Evolutionary conservation across 2,329 filamentous ascomycete genomes (phyloP), one percentile per base, ranked within the genome.

Genomic region (Fusarium fujikuroi): DNA sequence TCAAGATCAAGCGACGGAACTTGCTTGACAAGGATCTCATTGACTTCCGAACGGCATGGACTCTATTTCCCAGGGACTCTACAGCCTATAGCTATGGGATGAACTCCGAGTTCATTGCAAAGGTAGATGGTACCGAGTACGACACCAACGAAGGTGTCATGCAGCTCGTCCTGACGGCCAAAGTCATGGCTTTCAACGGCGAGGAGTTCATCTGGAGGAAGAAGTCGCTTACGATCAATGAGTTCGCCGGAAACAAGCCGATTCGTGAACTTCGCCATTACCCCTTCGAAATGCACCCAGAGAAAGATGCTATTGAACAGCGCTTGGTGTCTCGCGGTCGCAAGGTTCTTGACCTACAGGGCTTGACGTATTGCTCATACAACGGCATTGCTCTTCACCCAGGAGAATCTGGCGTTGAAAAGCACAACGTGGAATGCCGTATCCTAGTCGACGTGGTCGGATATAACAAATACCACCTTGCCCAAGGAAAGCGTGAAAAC

Each of bases 1-100:
- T 83, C 57, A 79, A 80, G 37, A 72, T 73, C 53, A 84, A 83
- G 69, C 76, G 80, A 18, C 78, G 78, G 10, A 77, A 81, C 30
- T 78, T 87, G 9, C 78, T 80, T 42, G 75, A 77, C 3, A 81
- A 79, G 34, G 80, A 80, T 1, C 80, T 87, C 19, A 81, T 85
- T 42, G 81, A 81, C 42, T 86, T 82, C 74, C 78, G 80, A 37
- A 78, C 81, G 1, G 83, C 82, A 28, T 87, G 86, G 85, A 82
- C 84, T 1, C 81, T 83, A 43, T 86, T 86, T 73, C 83, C 84
- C 14, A 79, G 78, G 16, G 78, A 78, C 25, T 81, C 81, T 2
- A 79, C 81, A 36, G 74, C 85, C 46, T 84, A 85, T 71, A 82
- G 79, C 65, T 81, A 77, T 63, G 80, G 78, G 18, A 69, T 80